Base-by-base conservation (phyloP, 495 filamentous ascomycete genomes). In the Endocarpon pusillum region DNA sequence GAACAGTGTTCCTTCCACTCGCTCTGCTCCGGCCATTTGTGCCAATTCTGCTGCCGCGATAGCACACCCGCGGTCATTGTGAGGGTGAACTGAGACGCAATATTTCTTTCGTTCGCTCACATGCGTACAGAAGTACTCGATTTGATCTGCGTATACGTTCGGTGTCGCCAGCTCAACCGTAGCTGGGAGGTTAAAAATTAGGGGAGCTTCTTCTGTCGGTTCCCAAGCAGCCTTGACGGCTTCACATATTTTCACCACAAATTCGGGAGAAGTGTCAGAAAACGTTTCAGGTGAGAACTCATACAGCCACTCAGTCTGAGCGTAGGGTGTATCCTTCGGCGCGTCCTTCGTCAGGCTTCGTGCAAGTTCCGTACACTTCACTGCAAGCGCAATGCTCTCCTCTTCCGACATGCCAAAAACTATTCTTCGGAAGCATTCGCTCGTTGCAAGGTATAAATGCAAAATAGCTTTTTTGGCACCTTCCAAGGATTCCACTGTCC, bases 221-320 rank as follows among this genome's bases (percentile, higher is more conserved):
- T 63, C 86, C 89, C 89, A 97, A 1, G 85, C 86, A n/a, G 63
- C 74, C 66, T 94, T 96, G 39, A 94, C 87, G 18, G 86, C 86
- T 52, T 94, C 81, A 51, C 89, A 97, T 21, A 96, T 71, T 45
- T 75, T 53, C 16, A 94, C 58, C 7, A 76, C 80, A 49, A 79
- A 94, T 18, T 87, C 85, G 8, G 79, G 75, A 41, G 78, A 71
- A 10, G 81, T 80, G 52, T 94, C 89, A 3, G 83, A 92, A 63
- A 96, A 97, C 9, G 81, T 91, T 64, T 97, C 89, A 10, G 89
- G 89, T 22, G 78, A 86, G 62, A 96, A 97, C 55, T 96, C 87
- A 46, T 84, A 93, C 21, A 75, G 73, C 89, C 89, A 97, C 50
- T 91, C 72, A 8, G 89, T 92, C 28, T 55, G 56, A 5, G 28